Evolutionary conservation across 2,329 filamentous ascomycete genomes (phyloP), one percentile per base, ranked within the genome.

Genomic region (Cercospora janseana): DNA sequence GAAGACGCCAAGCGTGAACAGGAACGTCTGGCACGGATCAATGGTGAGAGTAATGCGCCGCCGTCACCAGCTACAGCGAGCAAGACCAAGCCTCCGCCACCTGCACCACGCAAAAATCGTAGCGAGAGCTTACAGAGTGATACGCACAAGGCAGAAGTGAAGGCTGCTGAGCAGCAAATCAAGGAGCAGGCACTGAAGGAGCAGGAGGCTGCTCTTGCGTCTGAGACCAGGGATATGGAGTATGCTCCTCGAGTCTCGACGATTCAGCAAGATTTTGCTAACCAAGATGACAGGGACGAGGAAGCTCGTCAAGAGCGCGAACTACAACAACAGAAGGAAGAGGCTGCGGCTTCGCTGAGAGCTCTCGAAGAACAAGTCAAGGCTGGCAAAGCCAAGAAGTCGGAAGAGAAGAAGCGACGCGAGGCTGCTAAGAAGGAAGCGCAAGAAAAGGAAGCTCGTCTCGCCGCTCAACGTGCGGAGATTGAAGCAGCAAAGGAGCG

Each of bases 331-430:
- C 90, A 96, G 70, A 86, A 86, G 46, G 82, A 90, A 63, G 89
- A 87, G 46, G 84, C 91, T 31, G 83, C 87, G 61, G 87, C 87
- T 56, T 88, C 91, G 43, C 79, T 97, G 18, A 88, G 84, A 66
- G 90, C 89, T 12, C 80, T 98, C 6, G 91, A 98, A 70, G 90
- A 97, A 67, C 90, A 96, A 70, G 90, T 97, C 45, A 85, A 85
- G 56, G 88, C 91, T 66, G 89, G 91, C 63, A 98, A 97, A 74
- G 74, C 97, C 45, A 92, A 89, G 77, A 97, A 95, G 71, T 87
- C 94, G 60, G 93, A 98, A 69, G 93, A 96, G 73, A 96, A 95
- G 76, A 88, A 85, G 56, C 86, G 81, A 62, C 93, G 90, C 75
- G 91, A 95, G 73, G 92, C 89, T 16, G 90, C 90, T 7, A 78